Evolutionary conservation across 108 stramenopile genomes (phyloP).

Genomic region (Seminavis robusta): DNA sequence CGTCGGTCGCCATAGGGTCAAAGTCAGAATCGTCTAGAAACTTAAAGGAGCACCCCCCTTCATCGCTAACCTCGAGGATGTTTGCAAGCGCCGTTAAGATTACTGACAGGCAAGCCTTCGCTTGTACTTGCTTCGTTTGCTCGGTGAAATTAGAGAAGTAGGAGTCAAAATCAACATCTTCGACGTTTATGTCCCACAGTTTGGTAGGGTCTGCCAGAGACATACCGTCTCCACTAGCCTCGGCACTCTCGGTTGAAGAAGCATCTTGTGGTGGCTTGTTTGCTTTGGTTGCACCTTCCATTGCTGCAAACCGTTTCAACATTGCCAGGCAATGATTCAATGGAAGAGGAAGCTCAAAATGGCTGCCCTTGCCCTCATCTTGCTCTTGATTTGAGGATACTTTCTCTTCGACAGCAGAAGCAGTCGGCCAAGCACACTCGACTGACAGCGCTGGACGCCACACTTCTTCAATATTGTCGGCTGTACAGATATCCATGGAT

Average conservation of each 20-base stretch:
- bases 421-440: constrained; percentile 22
- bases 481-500: constrained; percentile 29
- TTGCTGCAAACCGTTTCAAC: constrained; percentile 15
- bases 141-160: constrained; percentile 44
- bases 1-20: too few species aligned
- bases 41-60: too few species aligned
- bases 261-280: too few species aligned
- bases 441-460: constrained; percentile 12
- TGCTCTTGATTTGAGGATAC: neutral
- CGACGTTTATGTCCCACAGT: constrained; percentile 14
- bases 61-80: too few species aligned
- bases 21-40: too few species aligned
- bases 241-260: too few species aligned
- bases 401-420: neutral
- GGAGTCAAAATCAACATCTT: constrained; percentile 44
- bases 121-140: constrained; percentile 38
- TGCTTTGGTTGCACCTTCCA: too few species aligned
- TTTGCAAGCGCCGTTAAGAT: constrained; percentile 44
- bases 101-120: constrained; percentile 52
- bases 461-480: constrained; percentile 4
- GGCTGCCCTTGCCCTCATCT: neutral
- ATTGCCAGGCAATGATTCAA: constrained; percentile 31
- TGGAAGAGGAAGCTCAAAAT: constrained; percentile 32
- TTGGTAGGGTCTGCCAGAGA: constrained; percentile 8
- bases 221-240: too few species aligned